Evolutionary conservation across 257 asterid species (phyloP).

Genomic region (Marsdenia floribunda): DNA sequence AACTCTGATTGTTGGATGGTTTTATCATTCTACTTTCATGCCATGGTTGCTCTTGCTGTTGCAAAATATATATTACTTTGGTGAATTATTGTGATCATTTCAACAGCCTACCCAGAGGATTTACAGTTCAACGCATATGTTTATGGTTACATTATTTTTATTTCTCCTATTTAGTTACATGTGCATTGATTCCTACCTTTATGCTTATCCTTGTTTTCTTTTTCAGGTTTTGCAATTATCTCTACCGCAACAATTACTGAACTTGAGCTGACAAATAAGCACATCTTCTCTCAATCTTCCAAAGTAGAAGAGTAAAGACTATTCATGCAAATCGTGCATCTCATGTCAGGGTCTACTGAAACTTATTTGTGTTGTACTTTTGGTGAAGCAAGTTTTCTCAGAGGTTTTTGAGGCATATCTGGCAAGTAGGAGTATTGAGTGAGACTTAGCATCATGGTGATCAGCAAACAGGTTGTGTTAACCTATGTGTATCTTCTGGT

Average conservation of each 20-base stretch:
- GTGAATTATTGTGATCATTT: background rate
- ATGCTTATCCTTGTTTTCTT: background rate
- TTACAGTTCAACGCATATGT: background rate
- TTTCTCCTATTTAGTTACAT: background rate
- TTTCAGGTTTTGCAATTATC: constrained; percentile 14
- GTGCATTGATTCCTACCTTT: background rate
- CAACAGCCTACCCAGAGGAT: background rate
- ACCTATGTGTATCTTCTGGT: constrained; percentile 76
- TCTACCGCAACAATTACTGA: background rate
- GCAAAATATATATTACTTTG: background rate
- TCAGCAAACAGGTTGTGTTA: constrained; percentile 74
- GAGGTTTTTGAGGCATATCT: constrained; percentile 10
- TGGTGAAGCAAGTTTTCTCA: constrained; percentile 14
- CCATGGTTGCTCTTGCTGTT: background rate
- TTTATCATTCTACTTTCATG: background rate
- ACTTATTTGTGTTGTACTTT: constrained; percentile 10
- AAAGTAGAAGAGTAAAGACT: constrained; percentile 19
- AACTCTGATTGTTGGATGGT: background rate
- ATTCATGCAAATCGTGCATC: constrained; percentile 22
- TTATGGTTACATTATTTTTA: background rate
- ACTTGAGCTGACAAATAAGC: background rate
- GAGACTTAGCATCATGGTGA: constrained; percentile 39
- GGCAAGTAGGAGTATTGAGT: constrained; percentile 23
- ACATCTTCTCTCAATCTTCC: background rate
- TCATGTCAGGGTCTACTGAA: constrained; percentile 22